Evolutionary conservation across 805 yeast genomes (phyloP), one percentile per base, ranked within the genome.

Genomic region (Starmerella riodocensis): DNA sequence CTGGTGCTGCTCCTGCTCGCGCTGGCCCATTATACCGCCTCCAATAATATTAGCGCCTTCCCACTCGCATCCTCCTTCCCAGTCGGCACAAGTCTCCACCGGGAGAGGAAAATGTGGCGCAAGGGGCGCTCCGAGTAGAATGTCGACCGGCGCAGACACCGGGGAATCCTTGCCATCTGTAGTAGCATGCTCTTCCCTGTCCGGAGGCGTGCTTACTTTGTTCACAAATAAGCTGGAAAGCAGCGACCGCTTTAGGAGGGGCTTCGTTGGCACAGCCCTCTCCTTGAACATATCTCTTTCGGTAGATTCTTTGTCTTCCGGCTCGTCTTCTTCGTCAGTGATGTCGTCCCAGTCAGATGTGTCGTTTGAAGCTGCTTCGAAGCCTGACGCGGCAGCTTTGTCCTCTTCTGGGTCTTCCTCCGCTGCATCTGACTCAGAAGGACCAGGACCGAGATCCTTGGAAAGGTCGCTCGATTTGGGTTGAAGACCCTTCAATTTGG

Each of bases 171-270:
- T 4, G 29, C 19, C 12, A 4, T 20, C 17, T 21, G 24, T 4
- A 4, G 20, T 4, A 7, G 27, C 3, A 7, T 18, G 27, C 27
- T 28, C 21, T 9, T 11, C 28, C 17, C 9, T 5, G 4, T 24
- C 5, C 8, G 31, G 28, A 14, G 30, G 37, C n/a, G 19, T 30
- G 16, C 18, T 16, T 27, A 38, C 17, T 23, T 54, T 48, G 38
- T 56, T 53, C 34, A 59, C 52, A 36, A 62, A 58, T 36, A 62
- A 39, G n/a, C 62, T 55, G 4, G 66, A 63, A 19, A 63, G 44
- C 23, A 63, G 48, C 7, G 67, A 63, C 6, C 61, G 57, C 24
- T 61, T 53, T 14, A 51, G 42, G 16, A 47, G 46, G 3, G 61
- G 64, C 38, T 43, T 52, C 27, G 34, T 47, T 17, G 53, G 57